These are phyloP conservation scores for Epichloe scottii DNA, from an alignment of 2,329 filamentous ascomycete genomes.

Conservation along the genomic window DNA sequence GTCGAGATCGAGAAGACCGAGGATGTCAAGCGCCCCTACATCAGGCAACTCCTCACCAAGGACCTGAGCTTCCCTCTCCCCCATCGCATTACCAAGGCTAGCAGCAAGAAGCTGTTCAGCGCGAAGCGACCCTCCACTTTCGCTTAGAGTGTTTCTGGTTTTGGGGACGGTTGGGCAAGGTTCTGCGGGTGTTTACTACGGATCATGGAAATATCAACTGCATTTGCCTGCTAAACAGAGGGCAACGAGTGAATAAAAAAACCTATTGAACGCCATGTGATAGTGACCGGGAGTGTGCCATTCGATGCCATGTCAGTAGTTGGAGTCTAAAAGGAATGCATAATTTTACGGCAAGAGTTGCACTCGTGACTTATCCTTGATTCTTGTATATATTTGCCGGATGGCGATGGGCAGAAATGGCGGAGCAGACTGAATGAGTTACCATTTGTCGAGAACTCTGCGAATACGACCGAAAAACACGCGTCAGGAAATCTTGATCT, in stretches of 20 bases:
- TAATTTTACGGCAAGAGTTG: background rate
- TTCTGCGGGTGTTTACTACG: slow-evolving; percentile 49
- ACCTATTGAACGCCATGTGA: slow-evolving; percentile 9
- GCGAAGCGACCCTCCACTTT: slow-evolving; percentile 92
- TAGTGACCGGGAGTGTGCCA: slow-evolving; percentile 1
- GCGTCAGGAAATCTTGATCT: too few species aligned
- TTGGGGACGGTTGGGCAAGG: slow-evolving; percentile 36
- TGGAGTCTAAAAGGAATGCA: slow-evolving; percentile 7
- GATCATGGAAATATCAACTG: slow-evolving; percentile 47
- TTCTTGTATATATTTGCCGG: too few species aligned
- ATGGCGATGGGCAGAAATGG: too few species aligned
- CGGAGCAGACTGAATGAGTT: too few species aligned
- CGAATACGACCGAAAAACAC: too few species aligned
- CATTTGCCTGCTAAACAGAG: slow-evolving; percentile 39
- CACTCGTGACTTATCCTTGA: background rate
- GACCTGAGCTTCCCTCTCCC: slow-evolving; percentile 95
- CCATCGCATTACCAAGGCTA: slow-evolving; percentile 79
- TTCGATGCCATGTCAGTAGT: slow-evolving; percentile 3
- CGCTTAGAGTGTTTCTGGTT: slow-evolving; percentile 62
- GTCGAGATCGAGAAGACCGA: slow-evolving; percentile 92
- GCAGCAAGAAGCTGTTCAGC: slow-evolving; percentile 83
- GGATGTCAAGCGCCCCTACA: slow-evolving; percentile 96
- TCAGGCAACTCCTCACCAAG: slow-evolving; percentile 96
- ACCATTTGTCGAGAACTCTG: too few species aligned
- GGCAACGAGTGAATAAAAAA: slow-evolving; percentile 30